phyloP scores from a whole-genome alignment of 805 yeast genomes.

The Lachancea kluyveri region DNA sequence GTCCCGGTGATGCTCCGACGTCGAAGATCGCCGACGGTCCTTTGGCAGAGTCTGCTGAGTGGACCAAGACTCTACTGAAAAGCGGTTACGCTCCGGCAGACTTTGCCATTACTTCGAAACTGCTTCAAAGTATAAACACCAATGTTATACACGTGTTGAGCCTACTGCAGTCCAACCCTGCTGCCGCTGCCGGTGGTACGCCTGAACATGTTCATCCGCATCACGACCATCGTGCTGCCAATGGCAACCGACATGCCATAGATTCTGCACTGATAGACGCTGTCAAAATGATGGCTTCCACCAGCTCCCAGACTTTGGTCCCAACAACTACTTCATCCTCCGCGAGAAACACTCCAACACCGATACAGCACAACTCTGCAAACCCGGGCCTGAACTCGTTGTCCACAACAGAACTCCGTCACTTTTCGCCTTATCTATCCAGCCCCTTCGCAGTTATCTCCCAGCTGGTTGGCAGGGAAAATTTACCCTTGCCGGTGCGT shows the following conservation, averaged over 20 bases:
- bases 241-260: background rate
- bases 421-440: conserved; percentile 10
- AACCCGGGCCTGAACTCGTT: conserved; percentile 7
- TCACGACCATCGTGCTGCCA: background rate
- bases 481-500: conserved; percentile 13
- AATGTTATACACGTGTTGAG: conserved; percentile 11
- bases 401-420: conserved; percentile 10
- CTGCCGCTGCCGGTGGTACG: conserved; percentile 1
- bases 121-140: conserved; percentile 13
- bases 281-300: conserved; percentile 3
- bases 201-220: too few relatives aligned
- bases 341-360: background rate
- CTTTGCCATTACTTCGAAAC: conserved; percentile 12
- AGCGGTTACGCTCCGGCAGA: conserved; percentile 13
- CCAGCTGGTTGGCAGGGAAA: conserved; percentile 14
- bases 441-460: conserved; percentile 14
- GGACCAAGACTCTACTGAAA: conserved; percentile 13
- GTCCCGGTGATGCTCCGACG: background rate
- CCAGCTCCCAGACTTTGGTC: conserved; percentile 1
- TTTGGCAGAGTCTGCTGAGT: conserved; percentile 10
- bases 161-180: conserved; percentile 2
- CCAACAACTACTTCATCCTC: background rate
- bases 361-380: conserved; percentile 1
- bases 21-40: conserved; percentile 1
- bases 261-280: conserved; percentile 5